These are phyloP conservation scores for Geranomyces michiganensis DNA, from an alignment of 192 early-diverging fungal species.

Conservation along the genomic window DNA sequence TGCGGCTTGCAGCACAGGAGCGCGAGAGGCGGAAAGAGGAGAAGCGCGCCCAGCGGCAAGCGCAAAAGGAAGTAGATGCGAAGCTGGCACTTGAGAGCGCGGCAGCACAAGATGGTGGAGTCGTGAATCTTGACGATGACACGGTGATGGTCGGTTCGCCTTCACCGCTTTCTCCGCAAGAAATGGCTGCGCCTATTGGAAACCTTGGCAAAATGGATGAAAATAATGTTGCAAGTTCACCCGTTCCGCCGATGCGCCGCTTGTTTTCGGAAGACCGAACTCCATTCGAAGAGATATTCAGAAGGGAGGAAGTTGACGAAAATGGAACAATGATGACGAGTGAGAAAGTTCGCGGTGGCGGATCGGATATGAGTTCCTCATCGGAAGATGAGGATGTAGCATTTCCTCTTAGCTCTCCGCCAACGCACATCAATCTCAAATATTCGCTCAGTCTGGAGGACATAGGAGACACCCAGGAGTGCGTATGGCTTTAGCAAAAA, in stretches of 20 bases:
- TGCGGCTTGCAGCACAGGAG: neutral
- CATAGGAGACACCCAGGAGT: no score
- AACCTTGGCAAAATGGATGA: neutral
- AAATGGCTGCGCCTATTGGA: neutral
- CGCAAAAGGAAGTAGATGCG: neutral
- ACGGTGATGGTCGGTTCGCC: neutral
- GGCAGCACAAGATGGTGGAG: neutral
- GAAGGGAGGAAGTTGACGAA: neutral
- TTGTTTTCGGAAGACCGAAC: slow-evolving; percentile 12
- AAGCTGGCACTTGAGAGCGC: neutral
- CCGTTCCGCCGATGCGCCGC: neutral
- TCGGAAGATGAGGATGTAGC: no score
- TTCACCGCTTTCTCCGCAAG: neutral
- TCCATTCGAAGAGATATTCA: neutral
- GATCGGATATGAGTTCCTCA: neutral
- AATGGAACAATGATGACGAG: neutral
- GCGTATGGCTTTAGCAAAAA: no score
- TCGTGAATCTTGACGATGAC: neutral
- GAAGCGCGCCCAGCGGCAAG: neutral
- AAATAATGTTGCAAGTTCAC: neutral
- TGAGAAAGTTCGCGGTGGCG: neutral
- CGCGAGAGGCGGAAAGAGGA: neutral
- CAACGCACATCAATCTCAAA: no score
- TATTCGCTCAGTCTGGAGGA: no score
- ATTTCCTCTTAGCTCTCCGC: no score